Percentiles rank a stretch among this genome's conserved stretches.
Conservation (phyloP, 164 flowering plant species). For the Buxus sempervirens region DNA sequence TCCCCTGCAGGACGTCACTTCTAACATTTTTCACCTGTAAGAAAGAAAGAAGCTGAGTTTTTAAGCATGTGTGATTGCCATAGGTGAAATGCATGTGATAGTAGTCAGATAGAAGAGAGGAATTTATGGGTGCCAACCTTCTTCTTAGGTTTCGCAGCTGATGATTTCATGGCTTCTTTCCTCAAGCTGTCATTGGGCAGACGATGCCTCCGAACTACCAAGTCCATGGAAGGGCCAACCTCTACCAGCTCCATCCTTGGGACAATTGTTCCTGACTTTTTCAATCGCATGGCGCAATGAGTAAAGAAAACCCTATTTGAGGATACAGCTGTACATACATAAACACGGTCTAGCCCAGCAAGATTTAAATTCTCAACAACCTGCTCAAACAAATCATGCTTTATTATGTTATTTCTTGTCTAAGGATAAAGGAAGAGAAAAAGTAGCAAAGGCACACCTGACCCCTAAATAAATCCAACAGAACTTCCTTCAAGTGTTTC, state of each 20-base stretch:
- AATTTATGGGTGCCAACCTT: constrained; percentile 44
- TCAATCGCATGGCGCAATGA: constrained; percentile 83
- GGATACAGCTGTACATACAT: constrained; percentile 76
- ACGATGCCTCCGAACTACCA: constrained; percentile 84
- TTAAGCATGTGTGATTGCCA: constrained; percentile 1
- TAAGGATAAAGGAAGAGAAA: neutral
- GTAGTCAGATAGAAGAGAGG: neutral
- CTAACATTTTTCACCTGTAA: constrained; percentile 81
- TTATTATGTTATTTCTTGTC: neutral
- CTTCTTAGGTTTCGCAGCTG: constrained; percentile 60
- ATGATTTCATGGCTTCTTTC: constrained; percentile 75
- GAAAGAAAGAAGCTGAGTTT: constrained; percentile 2
- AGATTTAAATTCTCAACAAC: constrained; percentile 79
- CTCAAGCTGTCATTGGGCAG: constrained; percentile 64
- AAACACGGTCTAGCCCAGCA: constrained; percentile 78
- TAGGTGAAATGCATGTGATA: neutral
- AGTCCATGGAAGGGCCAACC: constrained; percentile 96
- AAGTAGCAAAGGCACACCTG: constrained; percentile 49
- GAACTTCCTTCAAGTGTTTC: constrained; percentile 87
- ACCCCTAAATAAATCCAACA: constrained; percentile 77
- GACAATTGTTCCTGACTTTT: constrained; percentile 78
- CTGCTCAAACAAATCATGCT: constrained; percentile 35
- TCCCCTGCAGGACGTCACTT: constrained; percentile 56
- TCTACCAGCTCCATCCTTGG: constrained; percentile 89
- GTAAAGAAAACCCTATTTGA: constrained; percentile 61